phyloP scores from a whole-genome alignment of 2,329 filamentous ascomycete genomes.

The Ceratocystis alfenasii region DNA sequence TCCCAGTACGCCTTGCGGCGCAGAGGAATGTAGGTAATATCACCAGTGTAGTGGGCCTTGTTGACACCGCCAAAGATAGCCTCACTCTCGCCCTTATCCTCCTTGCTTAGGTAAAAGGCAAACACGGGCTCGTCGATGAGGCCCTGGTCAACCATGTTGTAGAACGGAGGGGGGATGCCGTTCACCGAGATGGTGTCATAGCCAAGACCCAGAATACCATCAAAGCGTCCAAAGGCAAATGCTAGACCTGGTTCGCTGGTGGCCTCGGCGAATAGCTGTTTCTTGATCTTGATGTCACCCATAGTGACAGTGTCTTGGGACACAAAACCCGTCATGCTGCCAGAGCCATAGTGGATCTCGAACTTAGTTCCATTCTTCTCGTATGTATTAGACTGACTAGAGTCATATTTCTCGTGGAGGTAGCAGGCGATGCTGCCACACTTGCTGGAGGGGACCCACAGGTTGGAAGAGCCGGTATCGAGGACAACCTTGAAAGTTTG shows the following conservation, averaged over 20 bases:
- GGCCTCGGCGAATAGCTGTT: conserved; percentile 92
- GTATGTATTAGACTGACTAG: conserved; percentile 75
- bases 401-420: conserved; percentile 94
- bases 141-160: conserved; percentile 84
- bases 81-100: conserved; percentile 63
- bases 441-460: conserved; percentile 87
- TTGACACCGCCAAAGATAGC: conserved; percentile 84
- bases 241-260: conserved; percentile 91
- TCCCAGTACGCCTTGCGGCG: conserved; percentile 99
- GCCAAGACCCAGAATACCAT: conserved; percentile 88
- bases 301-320: conserved; percentile 80
- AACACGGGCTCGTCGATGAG: conserved; percentile 88
- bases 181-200: conserved; percentile 98
- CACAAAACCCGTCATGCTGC: conserved; percentile 83
- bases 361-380: conserved; percentile 89
- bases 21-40: conserved; percentile 85
- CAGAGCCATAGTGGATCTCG: conserved; percentile 90
- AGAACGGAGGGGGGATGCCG: conserved; percentile 86
- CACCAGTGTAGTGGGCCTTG: conserved; percentile 65
- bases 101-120: conserved; percentile 77
- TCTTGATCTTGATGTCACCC: conserved; percentile 76
- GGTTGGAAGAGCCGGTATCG: conserved; percentile 96
- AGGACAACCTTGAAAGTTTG: conserved; percentile 98
- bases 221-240: conserved; percentile 94
- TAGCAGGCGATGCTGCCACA: conserved; percentile 97